Evolutionary conservation across 192 early-diverging fungal species (phyloP), one percentile per base, ranked within the genome.

Genomic region (Martensiomyces pterosporus): DNA sequence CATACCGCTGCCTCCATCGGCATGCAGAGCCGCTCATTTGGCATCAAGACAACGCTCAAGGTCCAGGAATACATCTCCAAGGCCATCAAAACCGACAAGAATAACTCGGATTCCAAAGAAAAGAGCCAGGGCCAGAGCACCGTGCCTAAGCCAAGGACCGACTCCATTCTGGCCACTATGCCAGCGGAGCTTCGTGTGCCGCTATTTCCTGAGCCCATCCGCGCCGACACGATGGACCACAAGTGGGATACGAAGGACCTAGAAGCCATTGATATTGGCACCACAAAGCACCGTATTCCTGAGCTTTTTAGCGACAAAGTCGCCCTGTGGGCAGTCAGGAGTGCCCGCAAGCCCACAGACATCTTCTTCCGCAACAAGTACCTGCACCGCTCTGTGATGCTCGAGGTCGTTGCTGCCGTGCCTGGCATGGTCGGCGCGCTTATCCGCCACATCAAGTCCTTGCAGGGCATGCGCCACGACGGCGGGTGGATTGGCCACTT

Each of bases 391-490:
- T 84, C 82, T 3, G 88, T 92, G 14, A 84, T 87, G 74, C 75
- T 90, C 4, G 87, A 86, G 43, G 86, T 84, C 0, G 77, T 90
- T 14, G 82, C 86, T 9, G 84, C 82, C 13, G 85, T 89, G 24
- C 91, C 91, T 12, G 94, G 94, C 29, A 90, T 94, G 86, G 92
- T 94, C 0, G 92, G 83, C 14, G 92, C 82, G 5, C 75, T 87
- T 59, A 67, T 89, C 13, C 76, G 87, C 8, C 92, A 94, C 47
- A 75, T 92, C 13, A 77, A 80, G 16, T 88, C 87, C 24, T 71
- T 94, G 19, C 82, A 90, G 14, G 60, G 80, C 1, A 79, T 91
- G 65, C 69, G 75, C 4, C 84, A 90, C 51, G 94, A 97, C 65
- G 79, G 89, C 37, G 92, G 94, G 15, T 94, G 91, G 88, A 91